Evolutionary conservation across 495 filamentous ascomycete species (phyloP).

Genomic region (Penicillium canariense): DNA sequence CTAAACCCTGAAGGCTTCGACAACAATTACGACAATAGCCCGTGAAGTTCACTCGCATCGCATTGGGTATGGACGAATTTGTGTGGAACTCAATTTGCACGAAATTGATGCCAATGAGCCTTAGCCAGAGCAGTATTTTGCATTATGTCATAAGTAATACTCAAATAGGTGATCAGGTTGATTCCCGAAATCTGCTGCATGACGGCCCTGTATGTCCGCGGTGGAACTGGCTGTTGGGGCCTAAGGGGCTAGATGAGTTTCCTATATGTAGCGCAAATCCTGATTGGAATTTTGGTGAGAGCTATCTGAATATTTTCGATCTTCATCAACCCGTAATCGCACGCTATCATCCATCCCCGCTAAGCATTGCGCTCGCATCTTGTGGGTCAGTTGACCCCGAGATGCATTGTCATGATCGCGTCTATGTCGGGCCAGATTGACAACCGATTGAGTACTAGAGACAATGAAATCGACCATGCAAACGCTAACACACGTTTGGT

Average conservation of each 20-base stretch:
- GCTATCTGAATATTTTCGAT: not conserved
- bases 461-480: not conserved
- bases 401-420: conserved; percentile 70
- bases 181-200: conserved; percentile 48
- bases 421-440: conserved; percentile 79
- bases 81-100: no score
- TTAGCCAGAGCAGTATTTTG: not conserved
- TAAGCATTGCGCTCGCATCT: conserved; percentile 65
- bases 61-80: no score
- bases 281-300: not conserved
- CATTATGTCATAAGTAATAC: conserved; percentile 2
- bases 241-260: not conserved
- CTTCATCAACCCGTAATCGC: not conserved
- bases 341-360: conserved; percentile 71
- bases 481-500: not conserved
- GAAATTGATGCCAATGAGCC: conserved; percentile 34
- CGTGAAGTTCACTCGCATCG: no score
- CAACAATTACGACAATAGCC: no score
- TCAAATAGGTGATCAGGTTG: conserved; percentile 44
- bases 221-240: not conserved
- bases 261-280: conserved; percentile 12
- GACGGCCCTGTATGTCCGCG: conserved; percentile 7
- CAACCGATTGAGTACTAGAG: conserved; percentile 47
- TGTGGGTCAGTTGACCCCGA: conserved; percentile 51
- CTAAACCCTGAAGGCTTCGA: no score